phyloP scores from a whole-genome alignment of 2,329 filamentous ascomycete genomes.

The Juglanconis oblonga region DNA sequence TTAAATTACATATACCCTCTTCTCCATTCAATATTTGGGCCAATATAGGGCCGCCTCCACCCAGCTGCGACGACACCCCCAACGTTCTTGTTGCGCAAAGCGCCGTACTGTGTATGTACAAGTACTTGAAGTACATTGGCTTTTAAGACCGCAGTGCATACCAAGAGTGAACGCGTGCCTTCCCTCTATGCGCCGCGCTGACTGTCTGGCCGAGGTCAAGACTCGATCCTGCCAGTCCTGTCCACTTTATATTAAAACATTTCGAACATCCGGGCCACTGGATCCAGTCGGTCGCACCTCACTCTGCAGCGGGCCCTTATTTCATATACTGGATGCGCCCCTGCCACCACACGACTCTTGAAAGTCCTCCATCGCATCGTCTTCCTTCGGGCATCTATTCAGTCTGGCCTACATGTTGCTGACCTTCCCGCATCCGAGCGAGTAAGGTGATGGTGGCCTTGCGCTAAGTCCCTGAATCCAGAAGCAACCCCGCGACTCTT shows the following conservation, averaged over 20 bases:
- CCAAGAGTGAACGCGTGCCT: background rate
- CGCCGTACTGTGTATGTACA: background rate
- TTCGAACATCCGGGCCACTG: conserved; percentile 10
- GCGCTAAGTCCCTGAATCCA: conserved; percentile 1
- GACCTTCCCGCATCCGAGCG: conserved; percentile 6
- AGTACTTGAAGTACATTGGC: background rate
- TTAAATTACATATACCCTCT: background rate
- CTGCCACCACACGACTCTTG: conserved; percentile 11
- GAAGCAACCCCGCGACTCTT: conserved; percentile 2
- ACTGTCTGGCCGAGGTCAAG: background rate
- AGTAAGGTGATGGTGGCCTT: conserved; percentile 6
- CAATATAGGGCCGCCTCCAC: conserved; percentile 15
- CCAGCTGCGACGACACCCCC: conserved; percentile 12
- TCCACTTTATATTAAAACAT: conserved; percentile 20
- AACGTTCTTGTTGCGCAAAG: conserved; percentile 9
- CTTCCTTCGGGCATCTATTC: conserved; percentile 3
- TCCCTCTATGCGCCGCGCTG: background rate
- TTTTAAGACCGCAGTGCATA: background rate
- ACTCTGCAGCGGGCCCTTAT: conserved; percentile 13
- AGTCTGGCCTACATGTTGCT: conserved; percentile 10
- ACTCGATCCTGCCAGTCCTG: conserved; percentile 14
- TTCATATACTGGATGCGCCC: conserved; percentile 7
- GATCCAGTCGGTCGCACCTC: background rate
- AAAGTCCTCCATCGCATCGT: conserved; percentile 7
- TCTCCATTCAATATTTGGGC: conserved; percentile 7